Conservation (phyloP, 805 yeast genomes). For the Danielia oregonensis region DNA sequence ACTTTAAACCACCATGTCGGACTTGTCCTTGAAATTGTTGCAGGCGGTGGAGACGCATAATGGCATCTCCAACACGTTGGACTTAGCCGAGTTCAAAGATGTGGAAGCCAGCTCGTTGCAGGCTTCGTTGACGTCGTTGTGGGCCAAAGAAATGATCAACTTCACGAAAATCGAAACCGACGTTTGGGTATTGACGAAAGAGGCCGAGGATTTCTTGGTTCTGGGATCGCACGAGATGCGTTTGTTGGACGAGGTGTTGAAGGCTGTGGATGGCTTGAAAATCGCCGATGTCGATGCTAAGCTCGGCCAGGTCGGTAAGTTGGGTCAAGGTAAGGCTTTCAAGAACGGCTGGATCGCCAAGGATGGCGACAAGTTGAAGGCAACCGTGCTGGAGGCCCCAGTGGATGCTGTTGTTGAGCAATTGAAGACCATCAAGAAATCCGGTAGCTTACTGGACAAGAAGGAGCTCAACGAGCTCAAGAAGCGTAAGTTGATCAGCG, state of each 20-base stretch:
- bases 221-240: conserved; percentile 91
- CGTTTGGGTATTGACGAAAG: conserved; percentile 68
- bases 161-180: conserved; percentile 74
- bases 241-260: conserved; percentile 68
- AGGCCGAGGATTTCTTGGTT: conserved; percentile 73
- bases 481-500: conserved; percentile 81
- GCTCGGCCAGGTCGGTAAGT: conserved; percentile 78
- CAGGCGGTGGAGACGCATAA: conserved; percentile 55
- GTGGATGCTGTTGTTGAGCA: conserved; percentile 64
- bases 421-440: conserved; percentile 51
- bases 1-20: conserved; percentile 48
- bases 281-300: conserved; percentile 69
- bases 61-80: conserved; percentile 65
- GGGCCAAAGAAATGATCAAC: conserved; percentile 76
- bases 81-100: conserved; percentile 54
- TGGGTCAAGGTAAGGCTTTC: conserved; percentile 97
- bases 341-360: conserved; percentile 95
- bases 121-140: conserved; percentile 81
- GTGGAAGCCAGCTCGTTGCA: conserved; percentile 63
- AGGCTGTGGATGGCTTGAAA: conserved; percentile 74
- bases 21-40: conserved; percentile 59
- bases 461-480: conserved; percentile 80
- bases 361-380: conserved; percentile 73
- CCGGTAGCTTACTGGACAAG: conserved; percentile 56
- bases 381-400: conserved; percentile 55